phyloP scores from a whole-genome alignment of 768 basidiomycete species.

The Peribolospora baueri region DNA sequence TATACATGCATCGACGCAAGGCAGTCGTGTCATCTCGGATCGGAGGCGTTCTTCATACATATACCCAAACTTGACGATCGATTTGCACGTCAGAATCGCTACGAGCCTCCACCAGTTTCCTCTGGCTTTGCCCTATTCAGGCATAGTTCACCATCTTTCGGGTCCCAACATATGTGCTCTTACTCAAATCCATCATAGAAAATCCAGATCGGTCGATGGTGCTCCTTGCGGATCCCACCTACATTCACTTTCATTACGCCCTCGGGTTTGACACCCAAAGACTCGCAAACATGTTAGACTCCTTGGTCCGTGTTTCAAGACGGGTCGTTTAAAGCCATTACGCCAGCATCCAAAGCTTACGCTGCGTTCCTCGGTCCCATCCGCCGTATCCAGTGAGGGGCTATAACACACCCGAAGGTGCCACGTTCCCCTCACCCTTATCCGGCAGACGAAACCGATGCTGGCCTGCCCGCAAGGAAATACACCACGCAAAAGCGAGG shows the following conservation, averaged over 20 bases:
- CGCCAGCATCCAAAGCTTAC: conserved; percentile 47
- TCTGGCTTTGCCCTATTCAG: conserved; percentile 78
- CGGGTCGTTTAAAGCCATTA: conserved; percentile 57
- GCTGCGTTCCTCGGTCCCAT: conserved; percentile 41
- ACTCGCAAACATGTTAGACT: conserved; percentile 65
- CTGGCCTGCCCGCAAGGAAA: conserved; percentile 36
- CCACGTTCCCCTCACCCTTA: conserved; percentile 37
- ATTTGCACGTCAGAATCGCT: conserved; percentile 93
- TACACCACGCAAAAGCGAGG: conserved; percentile 32
- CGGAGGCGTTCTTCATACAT: too few species aligned
- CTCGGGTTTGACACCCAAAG: conserved; percentile 46
- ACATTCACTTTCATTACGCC: conserved; percentile 49
- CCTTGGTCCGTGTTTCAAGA: conserved; percentile 71
- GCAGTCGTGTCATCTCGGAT: too few species aligned
- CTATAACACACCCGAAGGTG: conserved; percentile 45
- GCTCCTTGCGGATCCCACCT: conserved; percentile 35
- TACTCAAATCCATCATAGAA: conserved; percentile 51
- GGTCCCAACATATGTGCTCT: conserved; percentile 67
- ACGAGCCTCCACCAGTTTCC: conserved; percentile 89
- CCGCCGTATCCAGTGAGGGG: conserved; percentile 30
- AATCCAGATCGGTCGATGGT: conserved; percentile 49
- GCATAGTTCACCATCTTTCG: conserved; percentile 79
- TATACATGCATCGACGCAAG: too few species aligned
- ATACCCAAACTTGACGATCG: conserved; percentile 86
- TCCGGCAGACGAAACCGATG: conserved; percentile 40